Base-by-base conservation (phyloP, 148 eudicot genomes). In the Camellia granthamiana region DNA sequence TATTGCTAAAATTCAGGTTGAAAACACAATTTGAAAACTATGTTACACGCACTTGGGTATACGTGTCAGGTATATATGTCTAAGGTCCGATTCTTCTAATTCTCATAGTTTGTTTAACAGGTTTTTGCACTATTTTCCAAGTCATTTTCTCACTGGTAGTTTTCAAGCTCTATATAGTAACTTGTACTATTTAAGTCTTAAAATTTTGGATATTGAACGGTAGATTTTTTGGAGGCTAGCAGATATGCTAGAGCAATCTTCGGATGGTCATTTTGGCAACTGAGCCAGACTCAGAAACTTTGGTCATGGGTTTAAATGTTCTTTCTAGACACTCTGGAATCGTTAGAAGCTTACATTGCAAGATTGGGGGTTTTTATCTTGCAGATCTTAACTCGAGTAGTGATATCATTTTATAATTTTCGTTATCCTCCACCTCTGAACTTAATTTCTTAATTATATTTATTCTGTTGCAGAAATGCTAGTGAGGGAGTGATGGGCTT, bases 381-480 rank as follows among this genome's bases (percentile, higher is more conserved):
- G 81, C 84, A 81, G 85, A 78, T 65, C 77, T 49, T 70, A 75
- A 55, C 69, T 65, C 78, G 87, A 82, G 85, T 87, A 77, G 77
- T 85, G 86, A 75, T 90, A 83, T 83, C 83, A 58, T 85, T 76
- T 23, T 82, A 74, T 82, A 70, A 82, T 72, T 66, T 86, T 83
- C 73, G 49, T 78, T 89, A 78, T 86, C 84, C 84, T 84, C 87
- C 79, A 79, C 84, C 85, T 76, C 80, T 79, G 67, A 58, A 72
- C 84, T 70, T 79, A 72, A 81, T 85, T 83, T 81, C 86, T 86
- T 88, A 88, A 88, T 89, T 81, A 79, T 77, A 87, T 89, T 86
- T 84, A 80, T 85, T 89, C 88, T 91, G 90, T 85, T 91, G 92
- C 91, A 91, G 92, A 91, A 85, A 85, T 89, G 91, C 94, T 84